phyloP scores from a whole-genome alignment of 2,329 filamentous ascomycete genomes.

The Aspergillus udagawae region DNA sequence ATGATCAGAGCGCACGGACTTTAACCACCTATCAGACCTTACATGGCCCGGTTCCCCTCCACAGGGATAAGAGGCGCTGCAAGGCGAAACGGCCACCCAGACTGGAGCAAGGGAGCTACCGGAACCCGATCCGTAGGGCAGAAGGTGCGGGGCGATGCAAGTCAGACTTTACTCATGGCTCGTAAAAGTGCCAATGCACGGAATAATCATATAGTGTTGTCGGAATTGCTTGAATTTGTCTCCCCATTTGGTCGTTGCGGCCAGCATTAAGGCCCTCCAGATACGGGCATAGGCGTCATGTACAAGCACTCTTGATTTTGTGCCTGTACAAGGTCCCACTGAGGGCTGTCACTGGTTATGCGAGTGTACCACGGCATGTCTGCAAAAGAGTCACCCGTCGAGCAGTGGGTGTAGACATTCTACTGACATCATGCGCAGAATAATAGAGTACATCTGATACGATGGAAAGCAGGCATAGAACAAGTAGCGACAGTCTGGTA shows the following conservation, averaged over 20 bases:
- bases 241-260: neutral
- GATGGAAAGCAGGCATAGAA: neutral
- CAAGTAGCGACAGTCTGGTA: neutral
- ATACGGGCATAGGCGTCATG: neutral
- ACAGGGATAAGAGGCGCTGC: slow-evolving; percentile 29
- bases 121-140: slow-evolving; percentile 16
- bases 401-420: neutral
- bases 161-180: neutral
- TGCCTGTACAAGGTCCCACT: neutral
- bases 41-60: slow-evolving; percentile 34
- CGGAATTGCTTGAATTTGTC: neutral
- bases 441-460: neutral
- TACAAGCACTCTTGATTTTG: neutral
- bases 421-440: neutral
- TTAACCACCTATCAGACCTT: slow-evolving; percentile 36
- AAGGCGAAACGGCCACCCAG: slow-evolving; percentile 25
- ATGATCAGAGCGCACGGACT: slow-evolving; percentile 29
- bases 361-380: neutral
- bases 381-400: neutral
- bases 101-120: slow-evolving; percentile 26
- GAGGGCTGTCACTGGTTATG: neutral
- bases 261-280: neutral
- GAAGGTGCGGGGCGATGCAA: neutral
- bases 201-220: neutral
- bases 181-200: neutral